Evolutionary conservation across 495 filamentous ascomycete genomes (phyloP).

Genomic region (Talaromyces liani): DNA sequence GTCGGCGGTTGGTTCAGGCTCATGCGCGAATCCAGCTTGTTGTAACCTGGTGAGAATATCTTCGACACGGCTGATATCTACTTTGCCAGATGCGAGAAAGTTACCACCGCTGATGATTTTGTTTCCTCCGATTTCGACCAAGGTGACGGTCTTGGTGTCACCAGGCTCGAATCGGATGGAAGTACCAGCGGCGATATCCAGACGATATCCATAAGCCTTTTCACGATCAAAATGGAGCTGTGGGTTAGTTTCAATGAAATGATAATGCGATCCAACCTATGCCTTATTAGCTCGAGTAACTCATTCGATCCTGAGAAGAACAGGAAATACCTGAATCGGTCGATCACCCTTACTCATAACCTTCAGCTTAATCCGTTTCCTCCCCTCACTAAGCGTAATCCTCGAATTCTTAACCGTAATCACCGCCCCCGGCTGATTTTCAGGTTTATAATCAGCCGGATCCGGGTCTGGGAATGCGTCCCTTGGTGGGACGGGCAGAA

Average conservation of each 20-base stretch:
- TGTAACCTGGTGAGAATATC: conserved; percentile 61
- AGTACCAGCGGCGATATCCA: conserved; percentile 89
- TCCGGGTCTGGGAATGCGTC: conserved; percentile 58
- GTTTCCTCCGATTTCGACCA: conserved; percentile 84
- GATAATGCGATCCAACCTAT: conserved; percentile 84
- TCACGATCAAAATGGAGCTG: conserved; percentile 86
- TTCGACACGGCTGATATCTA: conserved; percentile 54
- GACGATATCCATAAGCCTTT: conserved; percentile 72
- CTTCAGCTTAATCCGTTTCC: conserved; percentile 63
- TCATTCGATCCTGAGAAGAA: not conserved
- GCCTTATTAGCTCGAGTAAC: not conserved
- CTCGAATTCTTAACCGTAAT: conserved; percentile 57
- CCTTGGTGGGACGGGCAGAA: conserved; percentile 71
- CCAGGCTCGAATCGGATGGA: conserved; percentile 94
- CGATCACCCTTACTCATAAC: conserved; percentile 86
- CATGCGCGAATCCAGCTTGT: conserved; percentile 69
- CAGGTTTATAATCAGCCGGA: conserved; percentile 51
- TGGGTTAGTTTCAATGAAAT: conserved; percentile 91
- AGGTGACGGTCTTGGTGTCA: conserved; percentile 83
- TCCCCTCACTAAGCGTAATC: conserved; percentile 65
- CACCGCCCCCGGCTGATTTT: conserved; percentile 72
- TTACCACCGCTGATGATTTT: conserved; percentile 85
- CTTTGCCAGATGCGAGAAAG: conserved; percentile 59
- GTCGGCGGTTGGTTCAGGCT: conserved; percentile 55
- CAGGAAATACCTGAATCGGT: conserved; percentile 67